Conservation (phyloP, 2,329 filamentous ascomycete genomes). For the Cyphellophora attinorum region DNA sequence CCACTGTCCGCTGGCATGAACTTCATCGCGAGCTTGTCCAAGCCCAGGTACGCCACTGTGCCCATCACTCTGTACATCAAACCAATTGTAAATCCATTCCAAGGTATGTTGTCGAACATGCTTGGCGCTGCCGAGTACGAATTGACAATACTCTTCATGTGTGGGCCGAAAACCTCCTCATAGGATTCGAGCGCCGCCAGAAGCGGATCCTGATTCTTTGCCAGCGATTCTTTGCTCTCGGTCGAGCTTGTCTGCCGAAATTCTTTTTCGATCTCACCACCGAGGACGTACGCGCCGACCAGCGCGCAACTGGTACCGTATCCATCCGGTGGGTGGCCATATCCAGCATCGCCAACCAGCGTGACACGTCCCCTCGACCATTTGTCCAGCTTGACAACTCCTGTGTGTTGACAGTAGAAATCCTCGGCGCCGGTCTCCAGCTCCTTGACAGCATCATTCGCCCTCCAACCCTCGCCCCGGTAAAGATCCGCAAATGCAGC, state of each 20-base stretch:
- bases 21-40: too few relatives aligned
- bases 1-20: too few relatives aligned
- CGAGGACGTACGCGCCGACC: conserved; percentile 24
- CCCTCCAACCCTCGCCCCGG: conserved; percentile 36
- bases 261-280: conserved; percentile 8
- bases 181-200: conserved; percentile 34
- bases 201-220: conserved; percentile 6
- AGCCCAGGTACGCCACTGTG: too few relatives aligned
- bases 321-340: conserved; percentile 39
- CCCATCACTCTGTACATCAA: too few relatives aligned
- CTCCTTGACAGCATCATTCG: conserved; percentile 31
- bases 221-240: conserved; percentile 8
- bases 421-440: conserved; percentile 30
- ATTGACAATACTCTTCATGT: conserved; percentile 33
- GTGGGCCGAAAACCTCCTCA: conserved; percentile 35
- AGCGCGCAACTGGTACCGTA: conserved; percentile 42
- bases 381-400: conserved; percentile 33
- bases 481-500: conserved; percentile 29
- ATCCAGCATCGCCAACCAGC: conserved; percentile 47
- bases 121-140: conserved; percentile 9
- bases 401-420: conserved; percentile 38
- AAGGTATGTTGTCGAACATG: conserved; percentile 17
- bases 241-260: conserved; percentile 11
- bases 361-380: conserved; percentile 41
- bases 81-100: conserved; percentile 24